Evolutionary conservation across 2,329 filamentous ascomycete genomes (phyloP).

Genomic region (Thermomyces lanuginosus): DNA sequence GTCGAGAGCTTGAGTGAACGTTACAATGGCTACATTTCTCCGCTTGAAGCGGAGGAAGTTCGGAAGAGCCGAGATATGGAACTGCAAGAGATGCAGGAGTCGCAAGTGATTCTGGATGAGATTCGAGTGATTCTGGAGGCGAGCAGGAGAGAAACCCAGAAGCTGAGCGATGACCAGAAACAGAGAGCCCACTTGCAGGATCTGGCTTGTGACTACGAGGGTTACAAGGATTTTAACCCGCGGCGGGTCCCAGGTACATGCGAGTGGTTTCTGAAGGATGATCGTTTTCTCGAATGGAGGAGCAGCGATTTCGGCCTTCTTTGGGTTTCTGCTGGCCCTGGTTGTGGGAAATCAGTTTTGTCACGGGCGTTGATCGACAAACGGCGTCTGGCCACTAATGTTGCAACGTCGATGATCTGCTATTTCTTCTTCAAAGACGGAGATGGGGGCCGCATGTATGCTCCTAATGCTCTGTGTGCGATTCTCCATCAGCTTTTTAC

Average conservation of each 20-base stretch:
- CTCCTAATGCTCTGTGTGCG: constrained; percentile 1
- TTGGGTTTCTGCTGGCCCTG: constrained; percentile 19
- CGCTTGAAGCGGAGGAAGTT: background rate
- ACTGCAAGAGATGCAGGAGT: background rate
- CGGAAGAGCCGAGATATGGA: background rate
- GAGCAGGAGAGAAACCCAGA: background rate
- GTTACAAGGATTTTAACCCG: constrained; percentile 15
- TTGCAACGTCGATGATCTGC: constrained; percentile 15
- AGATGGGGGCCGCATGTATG: constrained; percentile 9
- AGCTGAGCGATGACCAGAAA: background rate
- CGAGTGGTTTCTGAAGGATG: constrained; percentile 18
- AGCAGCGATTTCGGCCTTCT: constrained; percentile 10
- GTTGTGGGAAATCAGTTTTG: constrained; percentile 22
- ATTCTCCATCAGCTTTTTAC: constrained; percentile 3
- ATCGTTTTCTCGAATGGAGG: constrained; percentile 14
- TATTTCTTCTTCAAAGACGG: constrained; percentile 24
- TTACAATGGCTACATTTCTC: background rate
- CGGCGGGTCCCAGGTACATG: constrained; percentile 16
- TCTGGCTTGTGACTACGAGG: constrained; percentile 11
- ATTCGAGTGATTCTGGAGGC: no score
- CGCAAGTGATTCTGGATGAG: no score
- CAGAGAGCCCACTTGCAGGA: background rate
- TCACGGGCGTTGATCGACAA: constrained; percentile 16
- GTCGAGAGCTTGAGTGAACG: background rate
- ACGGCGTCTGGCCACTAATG: constrained; percentile 9